Percentiles rank a stretch among this genome's conserved stretches.
Evolutionary conservation across 1,284 basidiomycete genomes (phyloP).

Genomic region (Ustilago crameri): DNA sequence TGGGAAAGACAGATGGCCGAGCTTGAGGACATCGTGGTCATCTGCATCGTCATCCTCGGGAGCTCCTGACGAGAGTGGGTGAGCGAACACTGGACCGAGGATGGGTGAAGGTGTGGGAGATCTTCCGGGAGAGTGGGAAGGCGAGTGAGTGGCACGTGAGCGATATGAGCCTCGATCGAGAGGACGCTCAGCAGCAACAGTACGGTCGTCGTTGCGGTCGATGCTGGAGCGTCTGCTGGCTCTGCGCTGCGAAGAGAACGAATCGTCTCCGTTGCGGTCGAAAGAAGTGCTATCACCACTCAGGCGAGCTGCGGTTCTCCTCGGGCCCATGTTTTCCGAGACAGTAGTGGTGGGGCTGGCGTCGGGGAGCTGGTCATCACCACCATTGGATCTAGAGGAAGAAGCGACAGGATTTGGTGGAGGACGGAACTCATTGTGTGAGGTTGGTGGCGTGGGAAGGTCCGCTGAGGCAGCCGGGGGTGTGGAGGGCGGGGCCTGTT

Average conservation of each 20-base stretch:
- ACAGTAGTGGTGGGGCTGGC: constrained; percentile 43
- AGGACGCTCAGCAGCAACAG: constrained; percentile 34
- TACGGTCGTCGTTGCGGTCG: constrained; percentile 42
- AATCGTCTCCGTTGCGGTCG: constrained; percentile 26
- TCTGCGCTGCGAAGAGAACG: constrained; percentile 33
- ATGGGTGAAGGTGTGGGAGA: constrained; percentile 64
- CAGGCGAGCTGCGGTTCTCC: constrained; percentile 40
- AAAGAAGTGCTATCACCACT: constrained; percentile 45
- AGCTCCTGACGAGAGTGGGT: constrained; percentile 5
- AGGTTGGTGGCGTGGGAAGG: constrained; percentile 55
- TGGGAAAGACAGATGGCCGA: constrained; percentile 60
- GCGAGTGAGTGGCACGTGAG: constrained; percentile 34
- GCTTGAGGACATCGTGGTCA: constrained; percentile 29
- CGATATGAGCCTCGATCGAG: constrained; percentile 31
- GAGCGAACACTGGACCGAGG: constrained; percentile 46
- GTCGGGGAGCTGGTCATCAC: constrained; percentile 27
- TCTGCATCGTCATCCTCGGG: constrained; percentile 12
- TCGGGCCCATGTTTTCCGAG: constrained; percentile 41
- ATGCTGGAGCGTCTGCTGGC: constrained; percentile 45
- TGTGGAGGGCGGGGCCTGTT: constrained; percentile 20
- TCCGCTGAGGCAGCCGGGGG: constrained; percentile 19
- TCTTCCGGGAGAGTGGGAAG: constrained; percentile 26
- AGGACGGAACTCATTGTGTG: constrained; percentile 50
- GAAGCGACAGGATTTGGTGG: constrained; percentile 37
- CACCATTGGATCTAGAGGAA: constrained; percentile 23